Evolutionary conservation across 768 basidiomycete genomes (phyloP), one percentile per base, ranked within the genome.

Genomic region (Rhodotorula taiwanensis): DNA sequence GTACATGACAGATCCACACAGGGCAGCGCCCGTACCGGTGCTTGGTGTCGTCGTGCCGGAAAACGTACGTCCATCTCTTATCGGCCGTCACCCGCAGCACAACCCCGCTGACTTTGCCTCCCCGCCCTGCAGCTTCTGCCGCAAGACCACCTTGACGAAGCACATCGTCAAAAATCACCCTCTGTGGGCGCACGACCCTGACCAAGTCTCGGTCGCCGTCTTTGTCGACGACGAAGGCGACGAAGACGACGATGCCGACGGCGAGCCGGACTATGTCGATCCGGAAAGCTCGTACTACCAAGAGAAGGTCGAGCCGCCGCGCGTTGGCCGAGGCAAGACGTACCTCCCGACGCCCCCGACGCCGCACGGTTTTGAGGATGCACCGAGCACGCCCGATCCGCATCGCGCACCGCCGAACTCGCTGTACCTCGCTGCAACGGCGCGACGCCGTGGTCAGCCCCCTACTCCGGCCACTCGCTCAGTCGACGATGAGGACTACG

Each of bases 91-190:
- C 18, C 28, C 10, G 30, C 30, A 30, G 54, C 4, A 39, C 44
- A 33, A 44, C 48, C 2, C 27, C 18, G 11, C 2, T 8, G 20
- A 5, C 28, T 13, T 13, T 28, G n/a, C n/a, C n/a, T n/a, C n/a
- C 16, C 11, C n/a, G 15, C 23, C 6, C 11, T 14, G 5, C 58
- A 73, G 72, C 3, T 77, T 78, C 64, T 76, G 75, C 52, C 74
- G 78, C 41, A 74, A 77, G 55, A 76, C 76, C 66, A 79, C 78
- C 13, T 73, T 76, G 53, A 74, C 75, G 51, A 77, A 75, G 68
- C 78, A 79, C 65, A 70, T 73, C 71, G 68, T 70, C 20, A 70
- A 73, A 10, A 53, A 72, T 14, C 78, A 79, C 62, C 73, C 75
- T 14, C n/a, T 36, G 34, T 52, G 52, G 49, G 41, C 58, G 14